Evolutionary conservation across 2,329 filamentous ascomycete genomes (phyloP), one percentile per base, ranked within the genome.

Genomic region (Laburnicola sp.): DNA sequence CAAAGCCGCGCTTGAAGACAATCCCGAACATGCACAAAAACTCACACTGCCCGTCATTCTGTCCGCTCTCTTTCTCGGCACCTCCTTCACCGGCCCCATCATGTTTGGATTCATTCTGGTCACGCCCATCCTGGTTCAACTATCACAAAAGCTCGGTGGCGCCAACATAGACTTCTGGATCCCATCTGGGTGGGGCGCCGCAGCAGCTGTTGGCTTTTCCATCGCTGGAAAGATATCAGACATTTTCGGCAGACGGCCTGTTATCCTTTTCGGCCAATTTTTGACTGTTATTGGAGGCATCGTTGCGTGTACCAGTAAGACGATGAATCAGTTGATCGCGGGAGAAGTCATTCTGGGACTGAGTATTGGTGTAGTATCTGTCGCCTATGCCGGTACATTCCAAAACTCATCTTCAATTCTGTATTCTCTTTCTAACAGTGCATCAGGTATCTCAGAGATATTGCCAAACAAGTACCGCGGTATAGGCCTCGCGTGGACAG

Each of bases 361-460:
- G 2, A 77, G 54, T n/a, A 59, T 77, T 54, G 68, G 68, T 4
- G 72, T 77, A 43, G 69, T 75, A 8, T 62, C 77, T 76, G 25
- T 74, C 72, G 57, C 57, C 21, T 59, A 59, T 45, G 57, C 57
- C n/a, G 57, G 57, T 76, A 52, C 39, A 52, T 39, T 22, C 43
- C 7, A 37, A 35, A 9, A 21, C 44, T 21, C 39, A 31, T 22
- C n/a, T 41, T 11, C 11, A 41, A 11, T 48, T 53, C n/a, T 9
- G 35, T 2, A 36, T 48, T 1, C 41, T 45, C 26, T 36, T 51
- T 6, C 49, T 52, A 6, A 58, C 39, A 6, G 7, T 7, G 16
- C 11, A 10, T 26, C 38, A 50, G 59, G 57, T 4, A 54, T 60
- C 16, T 62, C 60, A 23, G 59, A 60, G 34, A 58, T 63, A 11